These are phyloP conservation scores for Metarhizium robertsii DNA, from an alignment of 2,329 filamentous ascomycete genomes.

Conservation along the genomic window DNA sequence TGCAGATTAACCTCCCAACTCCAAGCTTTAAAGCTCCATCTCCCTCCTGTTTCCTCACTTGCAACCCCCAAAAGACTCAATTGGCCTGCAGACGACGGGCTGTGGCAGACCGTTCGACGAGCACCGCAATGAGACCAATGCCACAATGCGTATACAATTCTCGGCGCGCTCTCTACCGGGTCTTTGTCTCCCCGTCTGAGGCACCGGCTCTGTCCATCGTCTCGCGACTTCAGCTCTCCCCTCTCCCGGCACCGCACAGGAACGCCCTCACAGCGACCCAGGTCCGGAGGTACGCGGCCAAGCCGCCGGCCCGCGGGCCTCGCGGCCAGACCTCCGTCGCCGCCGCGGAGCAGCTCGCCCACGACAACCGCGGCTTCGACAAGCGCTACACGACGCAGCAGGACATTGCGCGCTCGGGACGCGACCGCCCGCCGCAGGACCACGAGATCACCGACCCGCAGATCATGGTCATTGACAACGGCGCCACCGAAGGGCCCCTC, in stretches of 20 bases:
- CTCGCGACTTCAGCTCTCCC: not conserved
- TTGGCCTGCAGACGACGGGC: not conserved
- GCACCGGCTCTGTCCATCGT: not conserved
- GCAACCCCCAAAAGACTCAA: not conserved
- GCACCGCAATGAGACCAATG: conserved; percentile 26
- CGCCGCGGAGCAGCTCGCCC: conserved; percentile 5
- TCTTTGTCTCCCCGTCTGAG: conserved; percentile 28
- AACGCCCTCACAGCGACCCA: not conserved
- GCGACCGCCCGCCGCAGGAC: conserved; percentile 32
- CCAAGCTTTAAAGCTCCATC: conserved; percentile 1
- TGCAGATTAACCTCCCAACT: no score
- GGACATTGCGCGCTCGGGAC: conserved; percentile 23
- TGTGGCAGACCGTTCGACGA: not conserved
- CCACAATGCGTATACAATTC: conserved; percentile 32
- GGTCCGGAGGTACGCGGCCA: not conserved
- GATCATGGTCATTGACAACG: conserved; percentile 32
- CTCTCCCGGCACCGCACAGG: not conserved
- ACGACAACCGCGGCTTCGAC: conserved; percentile 18
- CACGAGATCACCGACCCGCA: conserved; percentile 32
- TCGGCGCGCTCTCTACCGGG: conserved; percentile 34
- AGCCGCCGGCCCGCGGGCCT: not conserved
- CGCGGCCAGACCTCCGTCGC: not conserved
- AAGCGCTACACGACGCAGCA: conserved; percentile 25
- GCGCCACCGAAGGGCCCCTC: conserved; percentile 29
- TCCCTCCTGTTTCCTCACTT: conserved; percentile 3